Evolutionary conservation across 768 basidiomycete species (phyloP).

Genomic region (Phylloporus sp.): DNA sequence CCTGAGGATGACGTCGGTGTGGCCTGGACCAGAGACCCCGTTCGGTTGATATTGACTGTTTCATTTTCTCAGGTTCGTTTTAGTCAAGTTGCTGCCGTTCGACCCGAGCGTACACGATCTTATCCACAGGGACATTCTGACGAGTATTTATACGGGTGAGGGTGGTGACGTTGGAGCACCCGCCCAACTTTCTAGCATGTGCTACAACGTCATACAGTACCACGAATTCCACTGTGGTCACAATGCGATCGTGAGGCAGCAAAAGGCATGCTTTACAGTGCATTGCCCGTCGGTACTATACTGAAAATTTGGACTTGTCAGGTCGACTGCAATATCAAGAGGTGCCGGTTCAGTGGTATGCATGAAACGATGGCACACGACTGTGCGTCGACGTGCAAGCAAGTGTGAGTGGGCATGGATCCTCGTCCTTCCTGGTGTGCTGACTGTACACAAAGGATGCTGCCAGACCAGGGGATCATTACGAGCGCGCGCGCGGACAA

Average conservation of each 20-base stretch:
- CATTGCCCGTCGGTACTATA: neutral
- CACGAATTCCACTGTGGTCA: slow-evolving; percentile 34
- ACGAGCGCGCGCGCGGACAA: slow-evolving; percentile 8
- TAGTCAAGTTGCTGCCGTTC: neutral
- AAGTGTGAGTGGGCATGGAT: slow-evolving; percentile 28
- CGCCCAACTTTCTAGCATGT: slow-evolving; percentile 25
- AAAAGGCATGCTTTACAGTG: slow-evolving; percentile 29
- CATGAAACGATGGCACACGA: slow-evolving; percentile 34
- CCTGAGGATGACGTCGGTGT: slow-evolving; percentile 3
- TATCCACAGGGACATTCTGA: neutral
- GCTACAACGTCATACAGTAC: slow-evolving; percentile 31
- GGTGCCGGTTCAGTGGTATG: slow-evolving; percentile 37
- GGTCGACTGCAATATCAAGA: slow-evolving; percentile 44
- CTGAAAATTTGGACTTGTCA: slow-evolving; percentile 16
- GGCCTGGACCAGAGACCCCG: slow-evolving; percentile 1
- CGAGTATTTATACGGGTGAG: slow-evolving; percentile 22
- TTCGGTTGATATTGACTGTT: slow-evolving; percentile 10
- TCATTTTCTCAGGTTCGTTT: slow-evolving; percentile 17
- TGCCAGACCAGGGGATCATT: slow-evolving; percentile 27
- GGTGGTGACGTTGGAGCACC: neutral
- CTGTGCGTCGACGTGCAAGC: slow-evolving; percentile 35
- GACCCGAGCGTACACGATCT: slow-evolving; percentile 2
- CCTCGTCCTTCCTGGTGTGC: neutral
- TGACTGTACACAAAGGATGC: slow-evolving; percentile 23
- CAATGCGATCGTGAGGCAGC: slow-evolving; percentile 23